Evolutionary conservation across 1,284 basidiomycete genomes (phyloP), one percentile per base, ranked within the genome.

Genomic region (Rhodotorula sp.): DNA sequence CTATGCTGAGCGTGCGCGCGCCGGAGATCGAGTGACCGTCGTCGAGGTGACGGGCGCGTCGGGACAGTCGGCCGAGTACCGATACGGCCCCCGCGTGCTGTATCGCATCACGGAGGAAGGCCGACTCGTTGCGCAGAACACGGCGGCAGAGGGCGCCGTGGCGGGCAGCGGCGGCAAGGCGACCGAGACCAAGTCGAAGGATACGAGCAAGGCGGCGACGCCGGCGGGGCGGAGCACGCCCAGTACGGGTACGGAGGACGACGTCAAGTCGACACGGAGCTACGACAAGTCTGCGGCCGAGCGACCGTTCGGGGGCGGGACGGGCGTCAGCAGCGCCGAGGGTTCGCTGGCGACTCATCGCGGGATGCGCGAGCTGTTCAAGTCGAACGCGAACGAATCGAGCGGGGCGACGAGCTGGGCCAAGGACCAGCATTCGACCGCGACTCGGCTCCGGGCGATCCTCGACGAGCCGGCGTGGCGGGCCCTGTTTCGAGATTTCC

Each of bases 21-120:
- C 88, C 88, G 87, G 89, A 89, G 77, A 76, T 58, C 61, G 74
- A 12, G 69, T 77, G 12, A 66, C 65, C 6, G 58, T 69, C 29
- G 58, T 65, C 57, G 76, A 77, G 64, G 76, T 75, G 29, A 59
- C 69, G 33, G 72, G 70, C 6, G 53, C 30, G 51, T 51, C 65
- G 26, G 66, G 66, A 6, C 60, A 61, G 33, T 69, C 75, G 59
- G 93, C 91, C 67, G 94, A 98, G 83, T 99, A 95, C 84, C 89
- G 93, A 63, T 95, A 92, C 81, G 95, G 93, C 2, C 88, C 91
- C 66, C 95, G 95, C 79, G 92, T 93, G 10, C 88, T 95, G 77
- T 99, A 99, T 84, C 89, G 87, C 79, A 86, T 98, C 78, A 95
- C 95, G 0, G 92, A 95, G 45, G 91, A 94, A 79, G 95, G 95